Evolutionary conservation across 2,329 filamentous ascomycete genomes (phyloP), one percentile per base, ranked within the genome.

Genomic region (Lachnellula subtilissima): DNA sequence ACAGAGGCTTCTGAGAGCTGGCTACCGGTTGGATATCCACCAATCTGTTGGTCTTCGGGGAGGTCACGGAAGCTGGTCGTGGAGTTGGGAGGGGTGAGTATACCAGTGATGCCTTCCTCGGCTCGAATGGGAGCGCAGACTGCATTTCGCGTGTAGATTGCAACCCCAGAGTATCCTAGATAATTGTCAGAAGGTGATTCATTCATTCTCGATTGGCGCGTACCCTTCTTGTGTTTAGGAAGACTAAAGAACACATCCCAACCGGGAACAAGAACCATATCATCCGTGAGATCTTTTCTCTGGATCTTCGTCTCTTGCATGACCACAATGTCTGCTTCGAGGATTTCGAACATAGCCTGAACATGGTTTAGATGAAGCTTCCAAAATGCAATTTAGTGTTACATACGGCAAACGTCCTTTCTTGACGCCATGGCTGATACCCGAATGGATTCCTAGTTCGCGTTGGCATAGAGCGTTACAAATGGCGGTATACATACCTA

Each of bases 251-350:
- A 96, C 62, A 92, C 92, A 70, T 99, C 94, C 93, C 93, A 99
- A 12, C 94, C 94, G 0, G 89, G 85, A 0, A 97, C 85, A 36
- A 97, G 77, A 9, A 97, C 92, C 91, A 97, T 97, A 65, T 97
- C 94, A 78, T 97, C 94, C 42, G 79, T 81, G 1, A 99, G 77
- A 64, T 97, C 92, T 70, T 96, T 96, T 55, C 88, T 82, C 69
- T 97, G 94, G 42, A 97, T 97, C 74, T 97, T 99, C 45, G 91
- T 86, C 73, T 97, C 94, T 72, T 99, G 94, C 77, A 97, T 91
- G 56, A 97, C 81, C 17, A 97, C 85, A 61, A 99, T 94, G 71
- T 99, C 94, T 52, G 92, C 86, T 70, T 94, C 89, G 6, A 99
- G 81, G 45, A 88, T 89, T 64, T 96, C 89, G 73, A 99, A 97